Evolutionary conservation across 192 early-diverging fungal genomes (phyloP).

Genomic region (Tieghemiomyces parasiticus): DNA sequence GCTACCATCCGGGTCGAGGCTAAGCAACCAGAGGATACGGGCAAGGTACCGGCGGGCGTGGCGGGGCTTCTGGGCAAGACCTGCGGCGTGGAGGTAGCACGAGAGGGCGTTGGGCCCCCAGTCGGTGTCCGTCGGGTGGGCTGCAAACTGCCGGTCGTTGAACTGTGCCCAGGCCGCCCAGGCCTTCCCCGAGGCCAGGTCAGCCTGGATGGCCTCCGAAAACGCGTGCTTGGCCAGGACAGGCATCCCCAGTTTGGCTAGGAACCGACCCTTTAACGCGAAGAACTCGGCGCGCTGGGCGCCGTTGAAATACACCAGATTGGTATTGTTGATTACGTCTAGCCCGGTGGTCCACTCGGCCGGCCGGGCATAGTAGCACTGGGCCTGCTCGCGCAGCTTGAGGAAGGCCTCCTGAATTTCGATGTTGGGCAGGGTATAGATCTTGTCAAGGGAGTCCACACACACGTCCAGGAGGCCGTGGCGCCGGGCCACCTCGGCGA

Average conservation of each 20-base stretch:
- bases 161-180: slow-evolving; percentile 97
- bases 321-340: slow-evolving; percentile 99
- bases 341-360: slow-evolving; percentile 79
- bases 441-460: slow-evolving; percentile 78
- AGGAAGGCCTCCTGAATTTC: slow-evolving; percentile 98
- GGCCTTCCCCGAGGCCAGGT: slow-evolving; percentile 74
- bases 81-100: slow-evolving; percentile 90
- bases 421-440: slow-evolving; percentile 98
- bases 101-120: slow-evolving; percentile 81
- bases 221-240: slow-evolving; percentile 84
- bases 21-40: slow-evolving; percentile 87
- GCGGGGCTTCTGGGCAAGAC: slow-evolving; percentile 68
- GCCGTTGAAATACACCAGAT: slow-evolving; percentile 84
- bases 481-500: slow-evolving; percentile 90
- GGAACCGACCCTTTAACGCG: slow-evolving; percentile 89
- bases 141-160: slow-evolving; percentile 80
- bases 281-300: slow-evolving; percentile 97
- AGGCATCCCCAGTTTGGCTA: slow-evolving; percentile 70
- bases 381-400: slow-evolving; percentile 94
- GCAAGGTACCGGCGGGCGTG: slow-evolving; percentile 83
- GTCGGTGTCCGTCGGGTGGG: slow-evolving; percentile 62
- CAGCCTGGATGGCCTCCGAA: slow-evolving; percentile 79
- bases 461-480: slow-evolving; percentile 94
- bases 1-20: slow-evolving; percentile 56
- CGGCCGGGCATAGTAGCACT: slow-evolving; percentile 88